phyloP scores from a whole-genome alignment of 768 basidiomycete genomes.

The Thelephora aurantiotincta region DNA sequence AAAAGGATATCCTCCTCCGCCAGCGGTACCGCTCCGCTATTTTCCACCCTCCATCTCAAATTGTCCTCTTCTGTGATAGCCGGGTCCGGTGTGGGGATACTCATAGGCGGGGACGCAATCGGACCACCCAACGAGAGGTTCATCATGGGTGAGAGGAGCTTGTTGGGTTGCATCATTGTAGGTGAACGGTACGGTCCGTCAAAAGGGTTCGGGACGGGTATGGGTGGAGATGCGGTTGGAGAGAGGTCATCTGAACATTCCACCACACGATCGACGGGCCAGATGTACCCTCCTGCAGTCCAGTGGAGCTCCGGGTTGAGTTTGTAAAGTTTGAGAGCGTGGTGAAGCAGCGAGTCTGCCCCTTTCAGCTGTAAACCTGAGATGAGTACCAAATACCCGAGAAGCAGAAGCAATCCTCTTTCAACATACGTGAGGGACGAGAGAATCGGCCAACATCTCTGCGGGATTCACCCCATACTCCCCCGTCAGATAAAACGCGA shows the following conservation, averaged over 20 bases:
- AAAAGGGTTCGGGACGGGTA: constrained; percentile 5
- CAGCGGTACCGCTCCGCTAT: constrained; percentile 53
- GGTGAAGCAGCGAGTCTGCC: constrained; percentile 61
- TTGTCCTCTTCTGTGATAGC: constrained; percentile 16
- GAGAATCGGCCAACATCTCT: constrained; percentile 49
- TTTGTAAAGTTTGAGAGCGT: constrained; percentile 65
- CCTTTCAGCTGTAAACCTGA: constrained; percentile 46
- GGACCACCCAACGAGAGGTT: constrained; percentile 9
- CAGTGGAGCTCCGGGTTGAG: constrained; percentile 63
- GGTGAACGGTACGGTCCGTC: constrained; percentile 1
- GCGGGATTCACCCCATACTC: constrained; percentile 62
- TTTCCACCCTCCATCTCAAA: constrained; percentile 43
- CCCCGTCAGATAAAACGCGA: constrained; percentile 58
- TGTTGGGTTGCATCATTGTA: not conserved
- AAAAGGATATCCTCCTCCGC: constrained; percentile 48
- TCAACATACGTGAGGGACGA: constrained; percentile 52
- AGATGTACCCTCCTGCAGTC: constrained; percentile 73
- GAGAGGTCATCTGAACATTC: constrained; percentile 39
- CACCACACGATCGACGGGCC: constrained; percentile 60
- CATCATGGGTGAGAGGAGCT: constrained; percentile 1
- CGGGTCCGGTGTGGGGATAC: constrained; percentile 25
- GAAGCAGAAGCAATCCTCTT: constrained; percentile 1
- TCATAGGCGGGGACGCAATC: constrained; percentile 23
- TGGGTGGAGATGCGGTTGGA: constrained; percentile 7
- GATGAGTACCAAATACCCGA: not conserved